Conservation (phyloP, 192 early-diverging fungal species). For the Phlyctochytrium arcticum region DNA sequence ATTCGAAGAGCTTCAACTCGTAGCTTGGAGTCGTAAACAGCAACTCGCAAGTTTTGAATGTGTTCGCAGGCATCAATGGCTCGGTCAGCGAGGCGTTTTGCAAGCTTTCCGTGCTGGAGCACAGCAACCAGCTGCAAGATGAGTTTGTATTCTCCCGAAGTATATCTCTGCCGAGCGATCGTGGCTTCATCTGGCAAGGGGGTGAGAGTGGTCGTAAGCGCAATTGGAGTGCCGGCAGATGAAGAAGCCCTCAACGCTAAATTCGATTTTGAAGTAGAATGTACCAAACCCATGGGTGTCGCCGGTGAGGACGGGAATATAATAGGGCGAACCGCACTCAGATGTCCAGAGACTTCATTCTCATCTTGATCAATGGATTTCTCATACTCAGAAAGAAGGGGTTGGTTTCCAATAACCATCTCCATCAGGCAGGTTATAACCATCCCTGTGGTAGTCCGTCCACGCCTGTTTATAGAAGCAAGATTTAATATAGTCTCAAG, state of each 20-base stretch:
- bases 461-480: conserved; percentile 33
- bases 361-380: background rate
- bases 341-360: no score
- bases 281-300: no score
- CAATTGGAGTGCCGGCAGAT: no score
- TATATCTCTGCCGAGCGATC: conserved; percentile 27
- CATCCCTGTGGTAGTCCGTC: conserved; percentile 61
- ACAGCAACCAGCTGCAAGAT: conserved; percentile 58
- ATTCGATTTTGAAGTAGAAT: no score
- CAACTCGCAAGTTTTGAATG: conserved; percentile 60
- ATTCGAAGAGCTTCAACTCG: conserved; percentile 43
- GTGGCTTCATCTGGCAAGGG: conserved; percentile 31
- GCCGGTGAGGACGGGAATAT: background rate
- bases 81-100: conserved; percentile 53
- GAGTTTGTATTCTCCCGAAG: conserved; percentile 52
- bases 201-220: background rate
- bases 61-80: conserved; percentile 63
- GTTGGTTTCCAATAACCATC: conserved; percentile 47
- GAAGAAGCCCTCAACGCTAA: no score
- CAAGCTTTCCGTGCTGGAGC: conserved; percentile 55
- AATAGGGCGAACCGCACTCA: no score
- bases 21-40: conserved; percentile 57
- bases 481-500: background rate
- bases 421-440: conserved; percentile 51
- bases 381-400: conserved; percentile 9